phyloP scores from a whole-genome alignment of 2,329 filamentous ascomycete species.

The Aureobasidium subglaciale region DNA sequence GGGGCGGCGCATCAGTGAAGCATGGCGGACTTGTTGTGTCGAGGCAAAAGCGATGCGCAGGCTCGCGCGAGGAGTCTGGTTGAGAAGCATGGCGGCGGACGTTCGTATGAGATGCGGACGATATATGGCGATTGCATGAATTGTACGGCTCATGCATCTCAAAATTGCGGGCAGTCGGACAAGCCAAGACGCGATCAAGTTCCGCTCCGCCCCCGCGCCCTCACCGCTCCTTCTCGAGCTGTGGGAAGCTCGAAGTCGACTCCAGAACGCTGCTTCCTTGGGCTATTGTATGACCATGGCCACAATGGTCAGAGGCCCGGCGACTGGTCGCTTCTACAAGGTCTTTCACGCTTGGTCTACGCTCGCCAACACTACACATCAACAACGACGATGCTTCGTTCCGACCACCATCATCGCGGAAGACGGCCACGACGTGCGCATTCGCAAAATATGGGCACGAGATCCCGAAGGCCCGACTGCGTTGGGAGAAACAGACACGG shows the following conservation, averaged over 20 bases:
- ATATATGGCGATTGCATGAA: background rate
- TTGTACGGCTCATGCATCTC: background rate
- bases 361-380: background rate
- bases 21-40: conserved; percentile 60
- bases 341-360: conserved; percentile 38
- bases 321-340: conserved; percentile 35
- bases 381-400: background rate
- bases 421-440: background rate
- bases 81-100: conserved; percentile 8
- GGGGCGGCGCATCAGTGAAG: conserved; percentile 79
- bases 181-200: background rate
- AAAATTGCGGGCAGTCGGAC: conserved; percentile 7
- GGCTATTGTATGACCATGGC: background rate
- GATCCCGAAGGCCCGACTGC: too few relatives aligned
- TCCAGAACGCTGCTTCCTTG: background rate
- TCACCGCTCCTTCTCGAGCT: background rate
- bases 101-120: background rate
- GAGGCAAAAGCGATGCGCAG: conserved; percentile 14
- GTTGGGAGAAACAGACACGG: background rate
- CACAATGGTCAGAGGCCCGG: background rate
- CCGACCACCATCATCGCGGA: background rate
- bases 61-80: conserved; percentile 5
- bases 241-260: background rate
- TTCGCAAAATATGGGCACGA: too few relatives aligned
- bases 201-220: background rate